Evolutionary conservation across 305 asterid species (phyloP), one percentile per base, ranked within the genome.

Genomic region (Caryopteris hybrid): DNA sequence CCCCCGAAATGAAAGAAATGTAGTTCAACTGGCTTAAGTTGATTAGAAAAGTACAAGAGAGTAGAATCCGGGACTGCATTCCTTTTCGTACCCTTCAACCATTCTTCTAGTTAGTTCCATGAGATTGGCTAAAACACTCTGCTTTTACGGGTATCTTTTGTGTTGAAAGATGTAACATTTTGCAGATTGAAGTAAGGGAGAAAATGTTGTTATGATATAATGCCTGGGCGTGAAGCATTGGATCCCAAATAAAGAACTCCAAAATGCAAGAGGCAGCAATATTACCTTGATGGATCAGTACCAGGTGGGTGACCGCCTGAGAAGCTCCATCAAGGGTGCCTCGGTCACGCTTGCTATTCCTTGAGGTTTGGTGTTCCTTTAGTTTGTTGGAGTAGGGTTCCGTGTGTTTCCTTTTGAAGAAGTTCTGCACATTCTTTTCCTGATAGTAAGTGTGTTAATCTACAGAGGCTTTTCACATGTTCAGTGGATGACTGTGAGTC

Each of bases 281-380:
- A 41, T 21, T 45, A 61, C 66, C 89, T 87, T 86, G 96, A 66
- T 89, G 97, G 99, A 94, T 84, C 63, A 94, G 99, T 94, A 91
- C 69, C 99, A 88, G 97, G 96, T 69, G 85, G 97, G 99, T 33
- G 99, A 93, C 99, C 75, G 80, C 97, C 96, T 94, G 97, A 60
- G 99, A 94, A 94, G 97, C 92, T 90, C 97, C 99, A 70, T 91
- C 96, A 87, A 85, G 99, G 69, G 82, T 78, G 96, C 96, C 97
- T 89, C 95, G 6, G 61, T 86, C 96, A 91, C 96, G 97, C 92
- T 67, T 57, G 52, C n/a, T 66, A 46, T 54, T 70, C 56, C 18
- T 54, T 27, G 86, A 88, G 87, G 85, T 85, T 86, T 78, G 82
- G 65, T 50, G 77, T 70, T 64, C 73, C 8, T 23, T 27, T 68